Evolutionary conservation across 83 land plant species (phyloP).

Genomic region (Diphasiastrum complanatum): DNA sequence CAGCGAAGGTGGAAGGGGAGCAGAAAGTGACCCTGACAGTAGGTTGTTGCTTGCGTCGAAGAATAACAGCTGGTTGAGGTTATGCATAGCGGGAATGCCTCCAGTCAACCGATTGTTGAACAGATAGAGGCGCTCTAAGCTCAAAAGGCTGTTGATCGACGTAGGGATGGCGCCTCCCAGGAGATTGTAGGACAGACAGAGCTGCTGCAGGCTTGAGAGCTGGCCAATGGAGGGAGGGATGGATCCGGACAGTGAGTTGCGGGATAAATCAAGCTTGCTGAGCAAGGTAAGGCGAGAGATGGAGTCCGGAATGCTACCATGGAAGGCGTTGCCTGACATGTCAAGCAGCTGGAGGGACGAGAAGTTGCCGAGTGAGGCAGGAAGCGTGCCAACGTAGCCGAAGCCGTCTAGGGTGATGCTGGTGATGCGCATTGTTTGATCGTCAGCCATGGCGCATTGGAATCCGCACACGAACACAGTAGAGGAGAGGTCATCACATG

Average conservation of each 20-base stretch:
- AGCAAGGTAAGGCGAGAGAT: not conserved
- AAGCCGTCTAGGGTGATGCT: conserved; percentile 11
- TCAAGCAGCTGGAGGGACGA: conserved; percentile 3
- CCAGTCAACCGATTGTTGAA: conserved; percentile 1
- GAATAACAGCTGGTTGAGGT: not conserved
- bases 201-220: conserved; percentile 5
- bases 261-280: conserved; percentile 6
- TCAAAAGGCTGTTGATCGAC: not conserved
- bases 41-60: conserved; percentile 16
- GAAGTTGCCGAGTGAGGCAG: conserved; percentile 8
- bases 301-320: too few relatives aligned
- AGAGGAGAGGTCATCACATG: conserved; percentile 5
- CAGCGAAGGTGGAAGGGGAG: not conserved
- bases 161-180: conserved; percentile 1
- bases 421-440: not conserved
- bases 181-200: conserved; percentile 5
- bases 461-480: too few relatives aligned
- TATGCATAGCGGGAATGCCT: not conserved
- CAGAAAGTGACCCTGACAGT: not conserved
- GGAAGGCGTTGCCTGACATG: conserved; percentile 8
- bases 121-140: conserved; percentile 4
- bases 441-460: not conserved
- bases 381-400: conserved; percentile 12
- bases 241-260: conserved; percentile 3
- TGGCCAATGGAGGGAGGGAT: not conserved